Base-by-base conservation (phyloP, 2,329 filamentous ascomycete species). In the Pseudogymnoascus sp. region DNA sequence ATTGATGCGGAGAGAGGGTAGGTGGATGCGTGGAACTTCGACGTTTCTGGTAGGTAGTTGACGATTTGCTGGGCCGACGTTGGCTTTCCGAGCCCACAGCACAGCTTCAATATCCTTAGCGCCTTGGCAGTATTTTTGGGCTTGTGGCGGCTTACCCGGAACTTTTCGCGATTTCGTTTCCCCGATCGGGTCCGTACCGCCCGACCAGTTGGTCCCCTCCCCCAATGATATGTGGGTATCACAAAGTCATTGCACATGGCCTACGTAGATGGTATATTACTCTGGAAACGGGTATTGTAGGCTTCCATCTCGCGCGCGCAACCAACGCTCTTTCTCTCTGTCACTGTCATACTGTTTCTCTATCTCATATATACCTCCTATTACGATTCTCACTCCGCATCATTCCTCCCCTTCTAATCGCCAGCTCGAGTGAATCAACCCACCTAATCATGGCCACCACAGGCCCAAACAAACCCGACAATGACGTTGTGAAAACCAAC, bases 381-480 rank as follows among this genome's bases (percentile, higher is more conserved):
- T 35, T 22, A 19, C 19, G 19, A 19, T n/a, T 12, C 28, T 2
- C 11, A 14, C n/a, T 49, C n/a, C 9, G 28, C 22, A 6, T 55
- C 22, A 39, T 7, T 33, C 22, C 7, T 23, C 60, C 16, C 45
- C 7, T 23, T 14, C 3, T 5, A 33, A 25, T 33, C 36, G 12
- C 28, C 42, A 19, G 4, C n/a, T 60, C 42, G 25, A 36, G 28
- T 28, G 60, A 58, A 19, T 11, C 5, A 14, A 30, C 22, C 25
- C 35, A 8, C 22, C 35, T 30, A n/a, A 49, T 23, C 14, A 61
- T 45, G 60, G 60, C 28, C 41, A 45, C 6, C 60, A 61, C 60
- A 1, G 67, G 78, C 67, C 65, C 72, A 11, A 68, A 64, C 62
- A 72, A 70, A 33, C 69, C 73, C 69, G 70, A 67, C 62, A 67